phyloP scores from a whole-genome alignment of 495 filamentous ascomycete species.

The Rostrohypoxylon terebratum region DNA sequence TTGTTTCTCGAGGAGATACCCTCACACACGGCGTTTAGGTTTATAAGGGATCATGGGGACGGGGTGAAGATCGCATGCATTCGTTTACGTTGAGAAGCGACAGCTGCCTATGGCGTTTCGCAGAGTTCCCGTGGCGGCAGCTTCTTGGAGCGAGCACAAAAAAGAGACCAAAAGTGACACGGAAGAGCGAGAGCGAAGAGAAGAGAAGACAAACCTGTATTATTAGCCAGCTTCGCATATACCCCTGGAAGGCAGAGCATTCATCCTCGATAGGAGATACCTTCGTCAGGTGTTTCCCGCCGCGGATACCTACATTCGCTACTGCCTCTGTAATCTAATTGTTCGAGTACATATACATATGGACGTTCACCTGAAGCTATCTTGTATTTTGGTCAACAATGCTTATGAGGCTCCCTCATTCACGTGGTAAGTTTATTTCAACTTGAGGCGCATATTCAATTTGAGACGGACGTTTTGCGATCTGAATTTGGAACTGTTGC shows the following conservation, averaged over 20 bases:
- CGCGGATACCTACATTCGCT: constrained; percentile 42
- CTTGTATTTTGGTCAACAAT: neutral
- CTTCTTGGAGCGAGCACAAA: constrained; percentile 33
- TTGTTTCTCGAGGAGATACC: constrained; percentile 49
- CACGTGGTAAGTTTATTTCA: constrained; percentile 2
- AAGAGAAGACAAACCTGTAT: constrained; percentile 47
- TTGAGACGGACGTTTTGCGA: neutral
- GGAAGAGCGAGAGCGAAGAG: constrained; percentile 44
- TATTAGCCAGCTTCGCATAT: constrained; percentile 52
- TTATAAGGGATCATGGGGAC: constrained; percentile 33
- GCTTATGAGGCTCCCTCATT: neutral
- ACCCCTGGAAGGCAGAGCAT: constrained; percentile 48
- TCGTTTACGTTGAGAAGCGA: constrained; percentile 40
- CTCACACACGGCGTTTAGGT: constrained; percentile 51
- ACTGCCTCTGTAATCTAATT: constrained; percentile 50
- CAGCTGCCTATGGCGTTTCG: constrained; percentile 26
- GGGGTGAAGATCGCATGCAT: constrained; percentile 44
- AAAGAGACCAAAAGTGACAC: constrained; percentile 38
- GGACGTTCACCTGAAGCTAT: neutral
- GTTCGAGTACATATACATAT: constrained; percentile 31
- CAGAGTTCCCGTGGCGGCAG: constrained; percentile 32
- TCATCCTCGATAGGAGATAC: constrained; percentile 9
- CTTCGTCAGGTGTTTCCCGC: constrained; percentile 22
- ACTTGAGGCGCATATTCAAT: neutral
- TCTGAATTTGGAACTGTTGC: neutral